These are phyloP conservation scores for Brassica juncea DNA, from an alignment of 345 rosid genomes.

Conservation along the genomic window DNA sequence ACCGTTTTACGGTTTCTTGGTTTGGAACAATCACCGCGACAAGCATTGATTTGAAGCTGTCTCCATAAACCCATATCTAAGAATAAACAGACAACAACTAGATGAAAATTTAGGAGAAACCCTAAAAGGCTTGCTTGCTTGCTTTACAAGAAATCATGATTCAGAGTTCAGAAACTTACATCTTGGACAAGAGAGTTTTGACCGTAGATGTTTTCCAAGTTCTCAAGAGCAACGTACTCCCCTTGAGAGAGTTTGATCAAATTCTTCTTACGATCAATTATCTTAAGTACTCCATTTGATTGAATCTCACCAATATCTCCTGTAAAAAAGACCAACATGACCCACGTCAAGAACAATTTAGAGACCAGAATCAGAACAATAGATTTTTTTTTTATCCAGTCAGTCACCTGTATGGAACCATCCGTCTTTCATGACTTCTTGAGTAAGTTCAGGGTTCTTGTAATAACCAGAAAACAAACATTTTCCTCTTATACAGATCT, in stretches of 20 bases:
- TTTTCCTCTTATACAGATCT: constrained; percentile 83
- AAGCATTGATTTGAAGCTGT: constrained; percentile 81
- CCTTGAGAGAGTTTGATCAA: neutral
- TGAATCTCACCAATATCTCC: constrained; percentile 63
- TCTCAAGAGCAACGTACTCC: neutral
- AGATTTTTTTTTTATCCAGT: neutral
- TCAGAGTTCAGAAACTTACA: constrained; percentile 43
- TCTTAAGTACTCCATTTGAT: constrained; percentile 46
- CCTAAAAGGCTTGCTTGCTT: constrained; percentile 12
- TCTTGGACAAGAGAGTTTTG: constrained; percentile 66
- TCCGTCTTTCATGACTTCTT: constrained; percentile 70
- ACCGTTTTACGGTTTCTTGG: constrained; percentile 57
- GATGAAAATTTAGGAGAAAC: neutral
- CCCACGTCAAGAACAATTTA: constrained; percentile 3
- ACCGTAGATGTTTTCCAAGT: constrained; percentile 33
- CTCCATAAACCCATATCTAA: constrained; percentile 91
- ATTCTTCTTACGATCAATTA: constrained; percentile 85
- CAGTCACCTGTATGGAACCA: constrained; percentile 94
- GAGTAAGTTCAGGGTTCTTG: constrained; percentile 81
- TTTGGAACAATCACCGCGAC: constrained; percentile 79
- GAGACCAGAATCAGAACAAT: constrained; percentile 1
- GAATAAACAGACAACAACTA: neutral
- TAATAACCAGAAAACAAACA: constrained; percentile 73
- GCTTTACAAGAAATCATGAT: neutral
- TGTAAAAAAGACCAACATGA: constrained; percentile 24